Evolutionary conservation across 163 green algal species (phyloP).

Genomic region (Chloroidium sp.): DNA sequence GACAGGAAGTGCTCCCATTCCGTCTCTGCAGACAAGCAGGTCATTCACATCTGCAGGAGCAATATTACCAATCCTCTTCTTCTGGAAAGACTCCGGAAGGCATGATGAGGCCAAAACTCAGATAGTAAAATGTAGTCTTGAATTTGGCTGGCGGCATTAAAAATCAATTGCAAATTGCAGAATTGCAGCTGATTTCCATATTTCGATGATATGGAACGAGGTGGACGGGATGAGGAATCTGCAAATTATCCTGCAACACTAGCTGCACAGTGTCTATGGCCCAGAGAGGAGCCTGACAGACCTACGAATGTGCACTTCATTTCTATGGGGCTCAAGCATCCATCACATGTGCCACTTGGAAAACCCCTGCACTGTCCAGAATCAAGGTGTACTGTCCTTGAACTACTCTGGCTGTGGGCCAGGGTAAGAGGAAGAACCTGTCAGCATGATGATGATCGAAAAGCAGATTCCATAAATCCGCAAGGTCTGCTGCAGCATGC

Average conservation of each 20-base stretch:
- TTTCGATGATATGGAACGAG: too few species aligned
- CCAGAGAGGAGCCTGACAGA: too few species aligned
- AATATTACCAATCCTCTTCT: not conserved
- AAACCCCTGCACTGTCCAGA: not conserved
- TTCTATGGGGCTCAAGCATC: not conserved
- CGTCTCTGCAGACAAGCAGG: not conserved
- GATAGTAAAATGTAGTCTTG: not conserved
- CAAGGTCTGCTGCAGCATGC: not conserved
- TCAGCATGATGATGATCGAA: not conserved
- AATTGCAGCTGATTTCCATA: not conserved
- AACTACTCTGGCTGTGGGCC: too few species aligned
- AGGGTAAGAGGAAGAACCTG: not conserved
- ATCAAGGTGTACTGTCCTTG: not conserved
- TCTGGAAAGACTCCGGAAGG: not conserved
- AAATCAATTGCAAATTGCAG: not conserved
- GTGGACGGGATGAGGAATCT: too few species aligned
- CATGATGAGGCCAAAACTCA: not conserved
- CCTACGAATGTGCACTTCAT: too few species aligned
- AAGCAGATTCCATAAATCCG: not conserved
- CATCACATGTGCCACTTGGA: not conserved
- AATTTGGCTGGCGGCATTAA: not conserved
- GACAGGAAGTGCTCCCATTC: not conserved
- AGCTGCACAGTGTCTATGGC: too few species aligned
- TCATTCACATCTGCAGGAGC: not conserved
- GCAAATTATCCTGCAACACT: too few species aligned